Conservation (phyloP, 495 filamentous ascomycete species). For the Physcia stellaris region DNA sequence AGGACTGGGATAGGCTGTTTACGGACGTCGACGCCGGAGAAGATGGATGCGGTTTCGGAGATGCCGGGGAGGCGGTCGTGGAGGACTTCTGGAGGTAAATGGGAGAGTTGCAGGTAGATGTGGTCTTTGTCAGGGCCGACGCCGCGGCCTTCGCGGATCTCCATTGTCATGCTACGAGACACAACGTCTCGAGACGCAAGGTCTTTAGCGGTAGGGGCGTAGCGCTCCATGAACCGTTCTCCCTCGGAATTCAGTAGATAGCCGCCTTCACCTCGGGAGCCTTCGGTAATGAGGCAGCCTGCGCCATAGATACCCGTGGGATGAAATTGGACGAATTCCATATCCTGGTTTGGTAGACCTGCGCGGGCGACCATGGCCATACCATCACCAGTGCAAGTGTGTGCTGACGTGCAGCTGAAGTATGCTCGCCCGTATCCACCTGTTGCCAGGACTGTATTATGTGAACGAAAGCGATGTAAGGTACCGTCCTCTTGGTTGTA, state of each 20-base stretch:
- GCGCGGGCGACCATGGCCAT: constrained; percentile 98
- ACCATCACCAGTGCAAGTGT: constrained; percentile 96
- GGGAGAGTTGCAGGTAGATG: constrained; percentile 91
- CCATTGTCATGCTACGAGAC: constrained; percentile 91
- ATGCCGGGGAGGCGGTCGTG: constrained; percentile 96
- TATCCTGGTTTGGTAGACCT: constrained; percentile 94
- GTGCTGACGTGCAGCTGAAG: constrained; percentile 94
- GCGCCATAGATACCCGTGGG: constrained; percentile 98
- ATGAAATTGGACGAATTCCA: constrained; percentile 99
- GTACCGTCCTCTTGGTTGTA: constrained; percentile 99
- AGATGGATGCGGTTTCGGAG: constrained; percentile 93
- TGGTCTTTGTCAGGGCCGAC: constrained; percentile 94
- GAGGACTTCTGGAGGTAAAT: constrained; percentile 78
- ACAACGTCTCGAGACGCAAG: constrained; percentile 86
- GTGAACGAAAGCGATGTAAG: constrained; percentile 85
- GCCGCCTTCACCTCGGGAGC: constrained; percentile 94
- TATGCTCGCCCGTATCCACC: constrained; percentile 95
- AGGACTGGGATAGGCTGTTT: constrained; percentile 96
- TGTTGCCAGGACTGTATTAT: constrained; percentile 91
- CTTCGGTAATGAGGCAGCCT: constrained; percentile 96
- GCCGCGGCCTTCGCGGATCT: constrained; percentile 93
- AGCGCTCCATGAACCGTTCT: constrained; percentile 98
- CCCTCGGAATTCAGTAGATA: constrained; percentile 93
- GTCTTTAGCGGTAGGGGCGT: constrained; percentile 96
- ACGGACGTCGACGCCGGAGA: constrained; percentile 88